Evolutionary conservation across 148 eudicot genomes (phyloP), one percentile per base, ranked within the genome.

Genomic region (Spergularia bocconei): DNA sequence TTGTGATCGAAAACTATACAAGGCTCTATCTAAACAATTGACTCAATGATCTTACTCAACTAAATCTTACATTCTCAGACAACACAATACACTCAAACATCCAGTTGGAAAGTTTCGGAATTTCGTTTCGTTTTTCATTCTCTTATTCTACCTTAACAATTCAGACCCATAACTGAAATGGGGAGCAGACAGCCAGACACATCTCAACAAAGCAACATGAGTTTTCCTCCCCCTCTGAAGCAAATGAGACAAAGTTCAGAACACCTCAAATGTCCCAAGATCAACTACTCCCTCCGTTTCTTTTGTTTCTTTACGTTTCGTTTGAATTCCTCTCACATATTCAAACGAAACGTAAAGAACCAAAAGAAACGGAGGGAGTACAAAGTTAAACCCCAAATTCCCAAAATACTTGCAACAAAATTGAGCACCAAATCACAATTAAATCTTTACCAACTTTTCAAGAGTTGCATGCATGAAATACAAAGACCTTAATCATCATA

Each of bases 391-490:
- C 8, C 48, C 19, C 23, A 58, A 58, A 58, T 3, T 58, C 48
- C 19, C 23, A 58, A 58, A 58, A 17, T 58, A 16, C 62, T 15
- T 17, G 17, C 66, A 62, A 12, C 41, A 25, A 4, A 10, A 62
- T 29, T 20, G 14, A 60, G 63, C 63, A 60, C 63, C 0, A 44
- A 44, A 20, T 60, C 14, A 60, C 0, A 60, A 25, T 7, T 47
- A 58, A 20, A 58, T 58, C 62, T 10, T n/a, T n/a, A 58, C 4
- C 25, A 20, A 58, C 6, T 8, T 20, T 58, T 11, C 70, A 67
- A 44, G 53, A 67, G 55, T 67, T 44, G 70, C 70, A 67, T 48
- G 55, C 70, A 67, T 47, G 55, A 39, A 16, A 65, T n/a, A 41
- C 69, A 62, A 44, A 44, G 48, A 44, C 7, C 48, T 5, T 44